Conservation (phyloP, 495 filamentous ascomycete genomes). For the Neurospora sp. region DNA sequence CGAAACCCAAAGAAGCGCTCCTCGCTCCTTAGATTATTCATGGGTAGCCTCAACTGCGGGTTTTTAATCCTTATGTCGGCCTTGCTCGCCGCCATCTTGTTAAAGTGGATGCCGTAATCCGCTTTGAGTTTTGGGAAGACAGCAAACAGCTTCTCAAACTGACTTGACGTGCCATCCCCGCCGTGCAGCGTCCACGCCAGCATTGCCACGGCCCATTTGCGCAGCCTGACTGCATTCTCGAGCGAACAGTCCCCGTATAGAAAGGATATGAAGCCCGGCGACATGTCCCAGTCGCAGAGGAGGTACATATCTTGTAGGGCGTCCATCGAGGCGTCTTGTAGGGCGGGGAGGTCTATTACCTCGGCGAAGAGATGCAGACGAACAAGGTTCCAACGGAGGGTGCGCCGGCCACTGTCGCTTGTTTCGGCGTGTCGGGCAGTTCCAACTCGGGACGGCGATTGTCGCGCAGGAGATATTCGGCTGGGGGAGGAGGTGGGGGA, state of each 20-base stretch:
- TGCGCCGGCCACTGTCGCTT: constrained; percentile 10
- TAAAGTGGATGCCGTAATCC: constrained; percentile 33
- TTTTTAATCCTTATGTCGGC: constrained; percentile 39
- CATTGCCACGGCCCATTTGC: constrained; percentile 41
- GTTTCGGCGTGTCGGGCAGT: not conserved
- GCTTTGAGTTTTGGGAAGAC: constrained; percentile 25
- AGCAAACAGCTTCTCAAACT: constrained; percentile 27
- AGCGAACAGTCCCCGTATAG: constrained; percentile 35
- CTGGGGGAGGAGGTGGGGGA: constrained; percentile 1
- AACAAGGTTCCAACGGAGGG: constrained; percentile 33
- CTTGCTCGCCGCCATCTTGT: constrained; percentile 30
- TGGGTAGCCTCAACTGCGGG: constrained; percentile 36
- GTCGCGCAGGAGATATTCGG: constrained; percentile 1
- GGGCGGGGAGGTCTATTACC: constrained; percentile 24
- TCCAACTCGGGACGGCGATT: not conserved
- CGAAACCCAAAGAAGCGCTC: constrained; percentile 39
- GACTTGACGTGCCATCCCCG: constrained; percentile 13
- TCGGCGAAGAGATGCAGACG: constrained; percentile 38
- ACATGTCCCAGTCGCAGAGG: constrained; percentile 39
- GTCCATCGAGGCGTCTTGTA: constrained; percentile 40
- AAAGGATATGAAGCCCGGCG: constrained; percentile 30
- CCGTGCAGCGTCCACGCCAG: constrained; percentile 33
- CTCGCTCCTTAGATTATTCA: constrained; percentile 32
- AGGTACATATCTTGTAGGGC: constrained; percentile 40
- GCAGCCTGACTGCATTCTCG: constrained; percentile 28